Conservation (phyloP, 768 basidiomycete genomes). For the Lactarius indigo region DNA sequence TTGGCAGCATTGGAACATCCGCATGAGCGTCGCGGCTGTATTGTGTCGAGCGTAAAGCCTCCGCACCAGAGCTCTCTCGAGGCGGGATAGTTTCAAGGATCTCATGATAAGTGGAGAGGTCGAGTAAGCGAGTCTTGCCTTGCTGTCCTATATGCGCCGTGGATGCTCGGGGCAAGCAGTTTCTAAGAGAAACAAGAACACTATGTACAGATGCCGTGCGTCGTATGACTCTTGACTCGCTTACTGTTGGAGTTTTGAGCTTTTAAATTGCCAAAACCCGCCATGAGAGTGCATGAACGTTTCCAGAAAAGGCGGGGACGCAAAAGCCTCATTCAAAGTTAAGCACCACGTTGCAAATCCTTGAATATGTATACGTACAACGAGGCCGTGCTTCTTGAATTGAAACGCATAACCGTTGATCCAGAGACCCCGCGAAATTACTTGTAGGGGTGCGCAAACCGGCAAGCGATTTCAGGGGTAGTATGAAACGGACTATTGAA, state of each 20-base stretch:
- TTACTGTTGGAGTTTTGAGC: neutral
- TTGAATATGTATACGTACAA: neutral
- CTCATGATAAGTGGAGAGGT: neutral
- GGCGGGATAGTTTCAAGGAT: neutral
- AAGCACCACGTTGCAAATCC: neutral
- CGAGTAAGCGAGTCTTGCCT: neutral
- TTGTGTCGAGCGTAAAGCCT: neutral
- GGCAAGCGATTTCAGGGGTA: neutral
- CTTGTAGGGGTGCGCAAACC: neutral
- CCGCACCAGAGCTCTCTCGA: neutral
- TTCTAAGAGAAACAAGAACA: neutral
- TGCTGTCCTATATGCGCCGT: neutral
- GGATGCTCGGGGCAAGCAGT: neutral
- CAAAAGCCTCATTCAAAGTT: neutral
- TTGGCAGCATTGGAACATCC: constrained; percentile 1
- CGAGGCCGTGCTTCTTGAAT: neutral
- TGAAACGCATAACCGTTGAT: neutral
- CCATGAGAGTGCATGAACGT: neutral
- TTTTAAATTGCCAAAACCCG: neutral
- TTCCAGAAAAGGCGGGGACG: neutral
- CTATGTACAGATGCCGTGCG: neutral
- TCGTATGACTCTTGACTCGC: neutral
- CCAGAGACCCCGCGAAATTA: neutral
- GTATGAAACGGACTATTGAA: neutral
- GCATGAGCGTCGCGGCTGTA: neutral